phyloP scores from a whole-genome alignment of 75 land plant genomes.

The Pseudotsuga menziesii region DNA sequence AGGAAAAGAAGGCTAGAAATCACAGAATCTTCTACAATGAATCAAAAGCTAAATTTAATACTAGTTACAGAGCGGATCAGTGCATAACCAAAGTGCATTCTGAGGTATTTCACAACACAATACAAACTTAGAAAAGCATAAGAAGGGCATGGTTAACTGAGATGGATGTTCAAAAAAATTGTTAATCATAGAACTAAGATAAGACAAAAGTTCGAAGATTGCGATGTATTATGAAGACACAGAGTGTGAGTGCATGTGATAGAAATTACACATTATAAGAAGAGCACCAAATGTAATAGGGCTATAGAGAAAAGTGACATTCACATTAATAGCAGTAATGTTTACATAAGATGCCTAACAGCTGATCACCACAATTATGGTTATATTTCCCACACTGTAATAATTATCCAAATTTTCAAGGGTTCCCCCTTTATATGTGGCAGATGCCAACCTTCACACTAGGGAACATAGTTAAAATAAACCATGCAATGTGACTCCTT shows the following conservation, averaged over 20 bases:
- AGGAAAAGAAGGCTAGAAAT: not conserved
- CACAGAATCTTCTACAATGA: not conserved
- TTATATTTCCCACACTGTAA: not conserved
- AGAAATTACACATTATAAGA: not conserved
- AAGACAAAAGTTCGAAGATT: not conserved
- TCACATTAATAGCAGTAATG: not conserved
- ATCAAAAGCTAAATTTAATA: not conserved
- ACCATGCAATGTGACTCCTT: too few species aligned
- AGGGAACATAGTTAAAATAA: not conserved
- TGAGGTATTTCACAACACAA: not conserved
- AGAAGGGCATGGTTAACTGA: not conserved
- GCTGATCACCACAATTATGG: not conserved
- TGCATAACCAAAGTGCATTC: not conserved
- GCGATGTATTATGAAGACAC: not conserved
- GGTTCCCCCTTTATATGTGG: too few species aligned
- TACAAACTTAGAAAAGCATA: not conserved
- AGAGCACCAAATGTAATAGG: not conserved
- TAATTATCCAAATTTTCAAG: not conserved
- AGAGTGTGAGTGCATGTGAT: too few species aligned
- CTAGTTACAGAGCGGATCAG: not conserved
- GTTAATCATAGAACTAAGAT: not conserved
- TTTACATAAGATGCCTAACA: not conserved
- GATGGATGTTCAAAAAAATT: not conserved
- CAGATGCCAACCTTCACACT: not conserved
- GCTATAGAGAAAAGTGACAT: not conserved